A percentile compares a stretch with the other conserved stretches of the same genome.
phyloP scores from a whole-genome alignment of 805 yeast genomes.

The Millerago galiae region DNA sequence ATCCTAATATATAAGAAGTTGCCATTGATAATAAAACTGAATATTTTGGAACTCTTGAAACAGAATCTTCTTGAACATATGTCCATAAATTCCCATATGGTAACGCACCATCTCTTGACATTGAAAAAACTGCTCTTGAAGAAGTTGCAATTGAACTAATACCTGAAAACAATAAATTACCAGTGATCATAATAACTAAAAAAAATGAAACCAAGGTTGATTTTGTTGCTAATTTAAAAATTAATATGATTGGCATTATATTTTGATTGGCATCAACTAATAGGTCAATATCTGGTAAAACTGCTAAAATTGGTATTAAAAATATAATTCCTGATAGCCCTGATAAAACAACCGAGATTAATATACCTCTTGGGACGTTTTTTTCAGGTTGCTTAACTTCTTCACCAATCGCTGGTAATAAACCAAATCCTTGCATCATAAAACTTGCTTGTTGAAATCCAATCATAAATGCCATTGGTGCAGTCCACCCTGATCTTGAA shows the following conservation, averaged over 20 bases:
- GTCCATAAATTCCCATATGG: constrained; percentile 64
- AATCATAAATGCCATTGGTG: constrained; percentile 61
- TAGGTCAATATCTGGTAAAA: constrained; percentile 57
- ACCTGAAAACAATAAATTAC: constrained; percentile 68
- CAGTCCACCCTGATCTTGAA: constrained; percentile 71
- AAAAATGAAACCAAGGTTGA: constrained; percentile 65
- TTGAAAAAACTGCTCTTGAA: constrained; percentile 73
- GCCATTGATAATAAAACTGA: constrained; percentile 61
- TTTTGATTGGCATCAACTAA: constrained; percentile 50
- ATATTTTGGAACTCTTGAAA: constrained; percentile 61
- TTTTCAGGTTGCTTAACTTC: constrained; percentile 73
- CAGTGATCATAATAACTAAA: constrained; percentile 57
- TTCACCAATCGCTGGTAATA: constrained; percentile 75
- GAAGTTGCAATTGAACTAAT: constrained; percentile 78
- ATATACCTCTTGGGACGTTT: constrained; percentile 68
- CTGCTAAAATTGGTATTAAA: constrained; percentile 63
- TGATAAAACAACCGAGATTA: constrained; percentile 57
- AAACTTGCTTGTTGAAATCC: constrained; percentile 76
- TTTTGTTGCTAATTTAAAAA: constrained; percentile 64
- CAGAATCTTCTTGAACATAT: constrained; percentile 48
- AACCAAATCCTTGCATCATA: constrained; percentile 78
- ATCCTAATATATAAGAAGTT: constrained; percentile 52
- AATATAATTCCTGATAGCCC: constrained; percentile 66
- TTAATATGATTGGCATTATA: constrained; percentile 72
- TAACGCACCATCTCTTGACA: constrained; percentile 78